Conservation (phyloP, 2,329 filamentous ascomycete genomes). For the Exophiala alcalophila region DNA sequence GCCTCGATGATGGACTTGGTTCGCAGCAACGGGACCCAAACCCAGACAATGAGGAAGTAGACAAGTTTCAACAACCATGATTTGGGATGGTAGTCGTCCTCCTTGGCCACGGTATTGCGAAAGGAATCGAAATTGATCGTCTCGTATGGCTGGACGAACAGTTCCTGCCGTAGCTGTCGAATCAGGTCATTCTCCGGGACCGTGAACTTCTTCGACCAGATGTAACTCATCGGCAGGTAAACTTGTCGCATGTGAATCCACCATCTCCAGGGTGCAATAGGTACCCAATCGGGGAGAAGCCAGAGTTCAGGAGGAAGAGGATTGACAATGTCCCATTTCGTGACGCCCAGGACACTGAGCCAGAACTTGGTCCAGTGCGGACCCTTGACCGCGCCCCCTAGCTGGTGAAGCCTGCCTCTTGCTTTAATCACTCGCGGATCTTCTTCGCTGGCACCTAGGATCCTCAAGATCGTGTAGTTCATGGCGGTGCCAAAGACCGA, state of each 20-base stretch:
- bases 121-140: slow-evolving; percentile 73
- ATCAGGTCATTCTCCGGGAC: slow-evolving; percentile 74
- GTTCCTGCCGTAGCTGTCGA: slow-evolving; percentile 69
- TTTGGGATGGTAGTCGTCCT: slow-evolving; percentile 93
- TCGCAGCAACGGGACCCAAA: slow-evolving; percentile 79
- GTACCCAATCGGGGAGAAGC: slow-evolving; percentile 87
- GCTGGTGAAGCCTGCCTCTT: slow-evolving; percentile 72
- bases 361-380: slow-evolving; percentile 99
- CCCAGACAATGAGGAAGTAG: slow-evolving; percentile 73
- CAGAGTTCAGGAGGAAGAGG: slow-evolving; percentile 91
- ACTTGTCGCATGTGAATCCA: slow-evolving; percentile 98
- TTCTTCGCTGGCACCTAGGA: slow-evolving; percentile 79
- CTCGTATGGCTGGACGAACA: slow-evolving; percentile 76
- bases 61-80: slow-evolving; percentile 73
- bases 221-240: slow-evolving; percentile 86
- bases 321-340: slow-evolving; percentile 89
- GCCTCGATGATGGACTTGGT: slow-evolving; percentile 61
- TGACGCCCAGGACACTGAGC: slow-evolving; percentile 79
- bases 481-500: slow-evolving; percentile 85
- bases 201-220: slow-evolving; percentile 80
- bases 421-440: slow-evolving; percentile 84
- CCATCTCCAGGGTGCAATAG: slow-evolving; percentile 88
- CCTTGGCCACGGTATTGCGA: slow-evolving; percentile 74
- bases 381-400: slow-evolving; percentile 77
- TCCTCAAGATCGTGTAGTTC: slow-evolving; percentile 78